Evolutionary conservation across 257 asterid species (phyloP).

Genomic region (Knoxia roxburghii): DNA sequence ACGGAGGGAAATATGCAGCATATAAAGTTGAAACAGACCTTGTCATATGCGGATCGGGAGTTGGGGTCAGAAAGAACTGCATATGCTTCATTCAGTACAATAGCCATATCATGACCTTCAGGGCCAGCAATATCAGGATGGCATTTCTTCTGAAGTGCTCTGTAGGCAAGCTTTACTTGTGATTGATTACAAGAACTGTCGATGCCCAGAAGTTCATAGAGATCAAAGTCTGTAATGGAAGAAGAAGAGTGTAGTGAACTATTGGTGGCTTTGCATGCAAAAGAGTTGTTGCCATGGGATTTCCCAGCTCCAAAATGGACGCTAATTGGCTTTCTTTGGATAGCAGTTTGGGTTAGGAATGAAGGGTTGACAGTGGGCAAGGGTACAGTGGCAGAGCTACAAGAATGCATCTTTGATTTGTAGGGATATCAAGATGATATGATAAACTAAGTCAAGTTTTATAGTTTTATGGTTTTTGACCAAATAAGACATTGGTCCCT

Average conservation of each 20-base stretch:
- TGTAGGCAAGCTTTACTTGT: constrained; percentile 67
- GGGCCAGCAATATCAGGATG: constrained; percentile 94
- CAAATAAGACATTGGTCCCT: too few relatives aligned
- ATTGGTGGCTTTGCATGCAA: constrained; percentile 34
- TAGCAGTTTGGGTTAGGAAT: constrained; percentile 17
- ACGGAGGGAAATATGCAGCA: too few relatives aligned
- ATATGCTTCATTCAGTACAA: constrained; percentile 81
- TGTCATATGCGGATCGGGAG: constrained; percentile 69
- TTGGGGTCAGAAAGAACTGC: constrained; percentile 71
- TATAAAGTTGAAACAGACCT: too few relatives aligned
- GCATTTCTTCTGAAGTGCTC: constrained; percentile 80
- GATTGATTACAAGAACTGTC: constrained; percentile 52
- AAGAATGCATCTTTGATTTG: constrained; percentile 37
- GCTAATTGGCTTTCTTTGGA: constrained; percentile 19
- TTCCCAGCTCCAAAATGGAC: constrained; percentile 12
- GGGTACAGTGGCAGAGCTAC: constrained; percentile 25
- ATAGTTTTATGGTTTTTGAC: background rate
- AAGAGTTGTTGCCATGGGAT: background rate
- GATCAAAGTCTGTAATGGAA: constrained; percentile 55
- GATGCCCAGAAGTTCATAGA: constrained; percentile 80
- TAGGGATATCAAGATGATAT: background rate
- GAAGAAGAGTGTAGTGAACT: constrained; percentile 29
- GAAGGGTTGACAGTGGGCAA: constrained; percentile 29
- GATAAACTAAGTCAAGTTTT: background rate
- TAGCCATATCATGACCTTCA: constrained; percentile 89